Base-by-base conservation (phyloP, 805 yeast genomes). In the Ascoidea rubescens region DNA sequence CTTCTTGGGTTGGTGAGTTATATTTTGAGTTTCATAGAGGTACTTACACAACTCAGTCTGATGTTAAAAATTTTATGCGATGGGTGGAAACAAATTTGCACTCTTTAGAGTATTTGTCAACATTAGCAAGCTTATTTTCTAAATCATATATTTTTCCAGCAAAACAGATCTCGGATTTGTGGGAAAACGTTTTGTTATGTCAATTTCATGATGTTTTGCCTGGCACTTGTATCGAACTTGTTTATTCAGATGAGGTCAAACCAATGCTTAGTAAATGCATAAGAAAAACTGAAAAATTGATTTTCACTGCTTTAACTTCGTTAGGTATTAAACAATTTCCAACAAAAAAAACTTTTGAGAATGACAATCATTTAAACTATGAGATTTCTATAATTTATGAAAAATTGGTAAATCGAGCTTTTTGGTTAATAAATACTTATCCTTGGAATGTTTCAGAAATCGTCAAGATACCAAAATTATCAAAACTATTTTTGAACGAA, bases 121-220 rank as follows among this genome's bases (percentile, higher is more conserved):
- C 96, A 1, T 70, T 84, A 55, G 82, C 87, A 1, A 86, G 96
- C 0, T 54, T 72, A 5, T 47, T 67, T 31, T 67, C 71, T 30
- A 60, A 70, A 1, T 64, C 68, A 30, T 91, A 82, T 65, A 70
- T 68, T 53, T 91, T 91, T 64, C 99, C 99, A 2, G 71, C 74
- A 37, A 68, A 74, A 45, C 77, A 81, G 54, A 73, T 91, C 47
- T 80, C 82, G 56, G 73, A 68, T 1, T 65, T 91, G 55, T 91
- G 99, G 99, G 91, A 88, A 64, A 81, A 87, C 65, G 79, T 91
- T 21, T 79, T 89, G 55, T 70, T 93, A 52, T 89, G 96, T 63
- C 98, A 91, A 64, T 91, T 91, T 71, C 99, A 91, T 66, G 99
- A 91, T 69, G 97, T 91, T n/a, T 73, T 93, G 51, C 99, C 99